Percentiles rank a stretch among this genome's conserved stretches.
phyloP scores from a whole-genome alignment of 2,329 filamentous ascomycete species.

The Diplodia sapinea region DNA sequence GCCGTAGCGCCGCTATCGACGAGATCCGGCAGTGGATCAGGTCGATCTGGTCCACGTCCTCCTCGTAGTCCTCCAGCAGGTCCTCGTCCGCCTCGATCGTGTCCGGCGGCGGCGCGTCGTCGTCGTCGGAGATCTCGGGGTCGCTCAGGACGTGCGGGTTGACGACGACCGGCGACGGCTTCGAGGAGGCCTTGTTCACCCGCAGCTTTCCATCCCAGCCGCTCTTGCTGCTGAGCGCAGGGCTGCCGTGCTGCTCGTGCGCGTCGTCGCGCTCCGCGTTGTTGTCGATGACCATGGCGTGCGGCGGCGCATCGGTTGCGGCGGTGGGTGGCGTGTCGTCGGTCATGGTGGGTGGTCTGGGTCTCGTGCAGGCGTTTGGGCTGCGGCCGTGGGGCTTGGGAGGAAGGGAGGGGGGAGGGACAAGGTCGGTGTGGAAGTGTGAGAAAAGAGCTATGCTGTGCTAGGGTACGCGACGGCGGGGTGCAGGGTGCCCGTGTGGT shows the following conservation, averaged over 20 bases:
- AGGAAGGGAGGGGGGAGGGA: background rate
- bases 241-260: constrained; percentile 1
- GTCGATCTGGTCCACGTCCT: constrained; percentile 69
- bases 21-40: constrained; percentile 84
- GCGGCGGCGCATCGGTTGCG: constrained; percentile 3
- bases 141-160: constrained; percentile 86
- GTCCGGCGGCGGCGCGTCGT: constrained; percentile 67
- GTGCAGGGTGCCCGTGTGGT: background rate
- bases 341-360: background rate
- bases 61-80: constrained; percentile 63
- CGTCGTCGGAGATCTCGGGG: constrained; percentile 80
- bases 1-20: constrained; percentile 76
- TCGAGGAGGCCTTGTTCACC: constrained; percentile 60
- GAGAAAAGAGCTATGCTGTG: background rate
- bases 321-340: background rate
- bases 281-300: constrained; percentile 23
- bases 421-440: background rate
- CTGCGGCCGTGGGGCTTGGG: background rate
- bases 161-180: constrained; percentile 63
- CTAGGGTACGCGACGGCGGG: background rate
- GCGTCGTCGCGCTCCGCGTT: constrained; percentile 9
- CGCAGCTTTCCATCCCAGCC: constrained; percentile 87
- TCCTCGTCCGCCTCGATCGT: constrained; percentile 82
- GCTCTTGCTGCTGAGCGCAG: constrained; percentile 40
- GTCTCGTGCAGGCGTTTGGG: background rate